A percentile compares a stretch with the other conserved stretches of the same genome.
phyloP scores from a whole-genome alignment of 768 basidiomycete species.

The Tricholoma saponaceum region DNA sequence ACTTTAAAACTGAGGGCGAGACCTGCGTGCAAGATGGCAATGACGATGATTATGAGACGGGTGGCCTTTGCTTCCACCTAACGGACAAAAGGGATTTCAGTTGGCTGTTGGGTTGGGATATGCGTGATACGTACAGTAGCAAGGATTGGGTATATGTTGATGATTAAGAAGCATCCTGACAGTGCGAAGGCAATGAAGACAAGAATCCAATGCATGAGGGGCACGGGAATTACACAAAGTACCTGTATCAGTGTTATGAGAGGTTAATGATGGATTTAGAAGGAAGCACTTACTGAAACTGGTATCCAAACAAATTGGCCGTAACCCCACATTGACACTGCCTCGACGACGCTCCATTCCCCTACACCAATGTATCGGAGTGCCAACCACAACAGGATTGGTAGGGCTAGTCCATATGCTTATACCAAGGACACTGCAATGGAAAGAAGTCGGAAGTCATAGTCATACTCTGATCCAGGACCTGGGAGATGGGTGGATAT shows the following conservation, averaged over 20 bases:
- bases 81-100: neutral
- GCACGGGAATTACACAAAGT: conserved; percentile 81
- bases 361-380: conserved; percentile 84
- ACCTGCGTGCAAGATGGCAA: conserved; percentile 71
- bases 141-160: conserved; percentile 88
- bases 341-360: conserved; percentile 87
- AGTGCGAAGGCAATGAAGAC: conserved; percentile 67
- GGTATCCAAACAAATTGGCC: conserved; percentile 86
- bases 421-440: conserved; percentile 85
- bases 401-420: conserved; percentile 79
- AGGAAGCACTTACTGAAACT: conserved; percentile 49
- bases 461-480: conserved; percentile 54
- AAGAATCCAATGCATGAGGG: conserved; percentile 78
- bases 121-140: conserved; percentile 54
- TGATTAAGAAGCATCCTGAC: conserved; percentile 84
- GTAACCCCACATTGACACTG: conserved; percentile 78
- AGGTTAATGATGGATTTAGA: neutral
- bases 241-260: conserved; percentile 38
- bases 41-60: conserved; percentile 73
- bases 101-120: neutral
- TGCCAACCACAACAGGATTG: conserved; percentile 78
- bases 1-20: conserved; percentile 87
- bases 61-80: conserved; percentile 87
- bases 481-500: conserved; percentile 82
- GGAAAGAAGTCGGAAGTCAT: conserved; percentile 83